Percentiles rank a stretch among this genome's conserved stretches.
Evolutionary conservation across 768 basidiomycete genomes (phyloP).

Genomic region (Gelatoporia subvermispora): DNA sequence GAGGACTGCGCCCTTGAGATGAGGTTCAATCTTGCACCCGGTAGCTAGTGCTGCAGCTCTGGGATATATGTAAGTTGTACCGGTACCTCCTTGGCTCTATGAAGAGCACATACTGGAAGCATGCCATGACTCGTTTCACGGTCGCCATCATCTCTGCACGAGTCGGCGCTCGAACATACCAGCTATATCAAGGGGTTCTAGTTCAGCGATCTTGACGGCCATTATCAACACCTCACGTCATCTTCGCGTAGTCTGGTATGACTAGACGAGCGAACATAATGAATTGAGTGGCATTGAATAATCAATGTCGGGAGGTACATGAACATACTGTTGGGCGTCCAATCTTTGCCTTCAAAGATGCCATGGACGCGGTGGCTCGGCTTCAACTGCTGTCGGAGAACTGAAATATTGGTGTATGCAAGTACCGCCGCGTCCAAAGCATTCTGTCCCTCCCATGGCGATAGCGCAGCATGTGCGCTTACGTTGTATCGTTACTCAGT

Average conservation of each 20-base stretch:
- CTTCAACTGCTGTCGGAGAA: slow-evolving; percentile 75
- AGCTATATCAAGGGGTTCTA: slow-evolving; percentile 32
- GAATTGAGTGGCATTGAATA: neutral
- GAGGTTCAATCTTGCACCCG: slow-evolving; percentile 49
- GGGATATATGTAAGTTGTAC: neutral
- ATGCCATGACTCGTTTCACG: slow-evolving; percentile 56
- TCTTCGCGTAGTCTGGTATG: slow-evolving; percentile 76
- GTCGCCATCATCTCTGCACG: slow-evolving; percentile 55
- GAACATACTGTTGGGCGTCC: slow-evolving; percentile 64
- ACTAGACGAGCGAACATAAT: slow-evolving; percentile 37
- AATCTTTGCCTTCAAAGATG: slow-evolving; percentile 68
- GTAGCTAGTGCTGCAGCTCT: slow-evolving; percentile 70
- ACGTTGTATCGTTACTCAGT: neutral
- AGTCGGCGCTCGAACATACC: slow-evolving; percentile 69
- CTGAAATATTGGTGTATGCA: slow-evolving; percentile 74
- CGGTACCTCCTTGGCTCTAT: neutral
- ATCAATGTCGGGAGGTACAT: too few species aligned
- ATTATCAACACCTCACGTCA: slow-evolving; percentile 42
- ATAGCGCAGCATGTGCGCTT: slow-evolving; percentile 74
- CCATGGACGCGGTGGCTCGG: slow-evolving; percentile 80
- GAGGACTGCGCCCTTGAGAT: slow-evolving; percentile 28
- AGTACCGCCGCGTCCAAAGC: slow-evolving; percentile 85
- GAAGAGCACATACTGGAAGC: slow-evolving; percentile 54
- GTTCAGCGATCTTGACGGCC: too few species aligned
- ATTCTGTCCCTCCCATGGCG: slow-evolving; percentile 83